Percentiles rank a stretch among this genome's conserved stretches.
Evolutionary conservation across 495 filamentous ascomycete genomes (phyloP).

Genomic region (Trichoderma asperelloides): DNA sequence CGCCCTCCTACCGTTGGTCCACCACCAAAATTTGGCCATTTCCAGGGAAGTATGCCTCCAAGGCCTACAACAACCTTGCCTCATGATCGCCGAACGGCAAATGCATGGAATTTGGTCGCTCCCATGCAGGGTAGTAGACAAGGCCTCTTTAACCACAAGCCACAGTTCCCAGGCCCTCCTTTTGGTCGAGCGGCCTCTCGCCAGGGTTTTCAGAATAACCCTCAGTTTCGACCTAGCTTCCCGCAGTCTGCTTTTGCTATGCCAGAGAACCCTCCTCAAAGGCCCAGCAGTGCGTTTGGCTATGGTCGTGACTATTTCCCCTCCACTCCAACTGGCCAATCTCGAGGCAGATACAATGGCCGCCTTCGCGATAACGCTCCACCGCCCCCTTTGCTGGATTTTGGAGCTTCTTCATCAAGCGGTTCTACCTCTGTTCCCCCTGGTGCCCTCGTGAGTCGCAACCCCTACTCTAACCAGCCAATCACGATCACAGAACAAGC

Average conservation of each 20-base stretch:
- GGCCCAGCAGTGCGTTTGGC: neutral
- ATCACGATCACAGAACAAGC: constrained; percentile 1
- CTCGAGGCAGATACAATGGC: neutral
- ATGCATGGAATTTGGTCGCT: neutral
- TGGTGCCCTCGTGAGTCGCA: neutral
- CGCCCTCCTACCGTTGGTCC: neutral
- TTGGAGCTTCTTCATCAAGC: neutral
- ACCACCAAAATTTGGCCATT: neutral
- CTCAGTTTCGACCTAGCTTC: neutral
- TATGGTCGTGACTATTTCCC: constrained; percentile 1
- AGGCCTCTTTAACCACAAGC: neutral
- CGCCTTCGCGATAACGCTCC: neutral
- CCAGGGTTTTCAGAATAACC: neutral
- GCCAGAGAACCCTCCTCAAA: constrained; percentile 5
- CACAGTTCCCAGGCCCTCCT: neutral
- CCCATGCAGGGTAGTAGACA: neutral
- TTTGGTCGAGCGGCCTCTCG: constrained; percentile 1
- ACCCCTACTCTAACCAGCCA: neutral
- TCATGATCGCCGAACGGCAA: neutral
- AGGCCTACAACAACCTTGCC: neutral
- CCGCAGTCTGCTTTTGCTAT: neutral
- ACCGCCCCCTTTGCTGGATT: neutral
- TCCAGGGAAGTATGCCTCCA: neutral
- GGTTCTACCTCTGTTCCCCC: neutral
- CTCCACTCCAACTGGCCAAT: neutral